Percentiles rank a stretch among this genome's conserved stretches.
These are phyloP conservation scores for Desmodesmus armatus DNA, from an alignment of 139 green algal species.

Conservation along the genomic window DNA sequence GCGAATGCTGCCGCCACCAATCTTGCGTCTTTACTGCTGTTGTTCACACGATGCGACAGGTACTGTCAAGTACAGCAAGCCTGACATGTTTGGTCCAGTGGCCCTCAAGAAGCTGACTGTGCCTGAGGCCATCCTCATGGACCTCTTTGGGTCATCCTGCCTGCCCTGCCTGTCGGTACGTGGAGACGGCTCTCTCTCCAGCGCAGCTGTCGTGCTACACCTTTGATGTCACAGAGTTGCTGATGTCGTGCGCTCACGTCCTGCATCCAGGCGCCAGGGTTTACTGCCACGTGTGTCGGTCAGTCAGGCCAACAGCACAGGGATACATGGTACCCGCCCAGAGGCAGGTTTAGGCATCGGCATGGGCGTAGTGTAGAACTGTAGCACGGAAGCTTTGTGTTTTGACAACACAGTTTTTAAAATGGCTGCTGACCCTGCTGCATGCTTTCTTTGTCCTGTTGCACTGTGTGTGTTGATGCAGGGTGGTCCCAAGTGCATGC, in stretches of 20 bases:
- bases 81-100: neutral
- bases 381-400: too few relatives aligned
- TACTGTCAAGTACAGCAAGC: neutral
- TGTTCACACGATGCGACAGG: too few relatives aligned
- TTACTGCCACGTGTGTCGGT: neutral
- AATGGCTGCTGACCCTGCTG: neutral
- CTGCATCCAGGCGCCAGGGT: neutral
- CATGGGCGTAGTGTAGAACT: too few relatives aligned
- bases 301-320: too few relatives aligned
- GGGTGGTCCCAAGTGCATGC: neutral
- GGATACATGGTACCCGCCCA: too few relatives aligned
- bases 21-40: too few relatives aligned
- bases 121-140: neutral
- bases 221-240: too few relatives aligned
- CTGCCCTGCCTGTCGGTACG: neutral
- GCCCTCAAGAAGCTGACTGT: neutral
- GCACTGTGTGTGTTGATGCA: neutral
- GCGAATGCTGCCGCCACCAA: too few relatives aligned
- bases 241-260: too few relatives aligned
- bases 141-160: neutral
- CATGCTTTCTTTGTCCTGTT: neutral
- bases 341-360: too few relatives aligned
- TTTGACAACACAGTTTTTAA: neutral
- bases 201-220: too few relatives aligned
- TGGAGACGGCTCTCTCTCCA: too few relatives aligned